Conservation (phyloP, 305 asterid genomes). For the Galium porrigens region DNA sequence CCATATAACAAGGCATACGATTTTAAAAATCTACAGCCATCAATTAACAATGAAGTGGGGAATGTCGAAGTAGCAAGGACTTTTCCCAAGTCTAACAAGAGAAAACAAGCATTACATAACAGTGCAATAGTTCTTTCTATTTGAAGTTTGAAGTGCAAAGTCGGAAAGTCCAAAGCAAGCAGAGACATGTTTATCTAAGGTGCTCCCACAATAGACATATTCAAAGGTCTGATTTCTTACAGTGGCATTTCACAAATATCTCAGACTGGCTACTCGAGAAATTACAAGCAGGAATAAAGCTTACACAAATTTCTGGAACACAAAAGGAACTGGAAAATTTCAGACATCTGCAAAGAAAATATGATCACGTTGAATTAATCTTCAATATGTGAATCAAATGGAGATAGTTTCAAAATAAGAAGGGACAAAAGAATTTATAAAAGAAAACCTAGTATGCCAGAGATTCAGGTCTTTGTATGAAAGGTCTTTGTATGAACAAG, state of each 20-base stretch:
- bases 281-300: slow-evolving; percentile 18
- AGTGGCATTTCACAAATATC: neutral
- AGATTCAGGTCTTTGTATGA: neutral
- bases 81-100: neutral
- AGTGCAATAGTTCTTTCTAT: neutral
- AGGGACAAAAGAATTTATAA: neutral
- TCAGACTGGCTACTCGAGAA: neutral
- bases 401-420: slow-evolving; percentile 3
- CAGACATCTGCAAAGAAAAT: slow-evolving; percentile 40
- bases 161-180: neutral
- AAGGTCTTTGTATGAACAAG: neutral
- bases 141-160: neutral
- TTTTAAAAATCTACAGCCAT: neutral
- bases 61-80: neutral
- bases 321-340: slow-evolving; percentile 65
- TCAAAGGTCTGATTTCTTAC: neutral
- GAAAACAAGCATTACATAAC: neutral
- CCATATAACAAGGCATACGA: neutral
- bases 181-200: neutral
- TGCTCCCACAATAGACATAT: neutral
- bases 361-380: neutral
- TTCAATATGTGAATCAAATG: slow-evolving; percentile 10
- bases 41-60: neutral
- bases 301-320: slow-evolving; percentile 68
- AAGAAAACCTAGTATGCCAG: neutral